Conservation (phyloP, 1,284 basidiomycete species). For the Trametes hirsuta region DNA sequence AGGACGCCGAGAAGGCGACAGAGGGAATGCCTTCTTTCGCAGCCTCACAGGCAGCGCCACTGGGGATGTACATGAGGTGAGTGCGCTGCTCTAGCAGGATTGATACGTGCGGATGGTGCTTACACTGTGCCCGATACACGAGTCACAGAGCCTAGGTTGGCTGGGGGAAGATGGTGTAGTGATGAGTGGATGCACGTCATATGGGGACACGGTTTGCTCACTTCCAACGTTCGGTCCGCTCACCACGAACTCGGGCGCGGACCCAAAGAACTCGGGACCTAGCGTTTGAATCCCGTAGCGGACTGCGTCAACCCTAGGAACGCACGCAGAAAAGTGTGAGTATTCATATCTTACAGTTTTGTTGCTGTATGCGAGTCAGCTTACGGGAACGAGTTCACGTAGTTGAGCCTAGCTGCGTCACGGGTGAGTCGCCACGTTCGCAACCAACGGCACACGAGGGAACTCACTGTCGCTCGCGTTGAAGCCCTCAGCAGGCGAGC, state of each 20-base stretch:
- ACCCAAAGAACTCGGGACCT: conserved; percentile 45
- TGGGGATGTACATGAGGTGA: conserved; percentile 20
- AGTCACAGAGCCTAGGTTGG: conserved; percentile 42
- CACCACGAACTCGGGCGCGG: conserved; percentile 52
- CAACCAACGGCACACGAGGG: background rate
- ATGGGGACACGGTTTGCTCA: conserved; percentile 29
- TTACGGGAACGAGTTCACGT: conserved; percentile 36
- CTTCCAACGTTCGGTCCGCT: conserved; percentile 56
- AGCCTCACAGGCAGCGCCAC: conserved; percentile 52
- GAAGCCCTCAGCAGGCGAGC: conserved; percentile 48
- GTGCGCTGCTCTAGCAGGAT: background rate
- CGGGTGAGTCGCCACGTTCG: no score
- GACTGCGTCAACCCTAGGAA: conserved; percentile 44
- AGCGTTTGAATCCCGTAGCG: conserved; percentile 50
- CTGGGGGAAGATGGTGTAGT: conserved; percentile 28
- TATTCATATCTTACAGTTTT: background rate
- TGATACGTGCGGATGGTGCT: conserved; percentile 14
- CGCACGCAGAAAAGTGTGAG: background rate
- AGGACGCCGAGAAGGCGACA: conserved; percentile 50
- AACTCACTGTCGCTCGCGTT: conserved; percentile 47
- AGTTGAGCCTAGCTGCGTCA: conserved; percentile 40
- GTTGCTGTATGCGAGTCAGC: background rate
- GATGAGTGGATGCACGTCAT: background rate
- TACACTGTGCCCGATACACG: conserved; percentile 52
- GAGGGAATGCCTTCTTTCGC: conserved; percentile 50